A percentile compares a stretch with the other conserved stretches of the same genome.
Conservation (phyloP, 2,329 filamentous ascomycete genomes). For the Geoglossum cookeanum region DNA sequence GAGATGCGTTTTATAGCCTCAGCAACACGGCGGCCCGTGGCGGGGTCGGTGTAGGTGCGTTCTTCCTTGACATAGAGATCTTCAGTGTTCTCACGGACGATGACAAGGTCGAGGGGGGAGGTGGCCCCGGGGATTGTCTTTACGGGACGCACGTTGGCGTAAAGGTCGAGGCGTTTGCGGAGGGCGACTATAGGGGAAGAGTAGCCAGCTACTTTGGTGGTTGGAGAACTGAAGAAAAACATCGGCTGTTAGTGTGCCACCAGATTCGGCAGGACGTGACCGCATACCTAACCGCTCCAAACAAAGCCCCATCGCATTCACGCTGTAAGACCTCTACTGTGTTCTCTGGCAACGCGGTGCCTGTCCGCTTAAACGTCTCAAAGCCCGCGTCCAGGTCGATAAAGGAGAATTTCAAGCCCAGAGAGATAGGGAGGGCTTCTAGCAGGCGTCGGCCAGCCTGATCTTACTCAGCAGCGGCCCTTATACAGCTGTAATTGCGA, state of each 20-base stretch:
- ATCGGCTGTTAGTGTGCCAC: not conserved
- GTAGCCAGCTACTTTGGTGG: slow-evolving; percentile 80
- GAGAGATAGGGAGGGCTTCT: slow-evolving; percentile 78
- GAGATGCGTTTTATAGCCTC: slow-evolving; percentile 97
- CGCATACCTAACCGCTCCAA: slow-evolving; percentile 64
- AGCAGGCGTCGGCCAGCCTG: slow-evolving; percentile 68
- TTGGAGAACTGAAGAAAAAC: slow-evolving; percentile 47
- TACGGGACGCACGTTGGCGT: slow-evolving; percentile 93
- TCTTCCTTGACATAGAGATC: slow-evolving; percentile 98
- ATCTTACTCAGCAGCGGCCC: not conserved
- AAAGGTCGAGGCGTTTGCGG: slow-evolving; percentile 84
- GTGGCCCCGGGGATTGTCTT: slow-evolving; percentile 53
- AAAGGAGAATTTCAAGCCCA: slow-evolving; percentile 86
- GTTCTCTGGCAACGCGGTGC: slow-evolving; percentile 69
- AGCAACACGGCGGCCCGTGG: slow-evolving; percentile 58
- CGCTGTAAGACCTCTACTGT: slow-evolving; percentile 77
- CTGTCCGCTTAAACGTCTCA: slow-evolving; percentile 80
- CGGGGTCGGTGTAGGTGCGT: slow-evolving; percentile 53
- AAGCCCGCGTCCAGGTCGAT: slow-evolving; percentile 84
- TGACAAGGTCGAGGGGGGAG: slow-evolving; percentile 77
- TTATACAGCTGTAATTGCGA: not conserved
- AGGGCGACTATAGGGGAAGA: slow-evolving; percentile 92
- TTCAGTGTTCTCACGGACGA: slow-evolving; percentile 97
- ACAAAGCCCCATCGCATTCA: slow-evolving; percentile 90
- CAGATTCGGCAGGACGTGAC: not conserved